Percentiles rank a stretch among this genome's conserved stretches.
Conservation (phyloP, 306 rosid genomes). For the Dryas drummondii region DNA sequence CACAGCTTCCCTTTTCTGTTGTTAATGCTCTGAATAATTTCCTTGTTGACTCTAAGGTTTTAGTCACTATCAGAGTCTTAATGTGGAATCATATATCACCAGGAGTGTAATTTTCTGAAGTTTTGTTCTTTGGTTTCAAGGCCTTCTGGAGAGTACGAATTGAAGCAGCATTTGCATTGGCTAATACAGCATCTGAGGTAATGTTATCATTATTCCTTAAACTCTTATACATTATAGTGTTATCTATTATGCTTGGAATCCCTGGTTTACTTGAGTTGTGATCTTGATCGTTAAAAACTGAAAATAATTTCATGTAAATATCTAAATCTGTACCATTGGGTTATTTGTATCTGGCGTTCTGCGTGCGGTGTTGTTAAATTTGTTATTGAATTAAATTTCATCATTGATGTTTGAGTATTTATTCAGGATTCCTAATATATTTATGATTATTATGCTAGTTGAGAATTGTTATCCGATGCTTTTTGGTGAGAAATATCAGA, state of each 20-base stretch:
- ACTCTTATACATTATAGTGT: conserved; percentile 10
- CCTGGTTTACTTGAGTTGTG: background rate
- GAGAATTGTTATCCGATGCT: background rate
- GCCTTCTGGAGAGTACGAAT: conserved; percentile 93
- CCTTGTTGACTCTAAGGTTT: conserved; percentile 86
- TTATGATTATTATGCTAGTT: background rate
- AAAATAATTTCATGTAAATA: background rate
- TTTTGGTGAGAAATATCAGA: background rate
- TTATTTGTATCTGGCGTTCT: background rate
- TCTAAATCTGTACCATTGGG: background rate
- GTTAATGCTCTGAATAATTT: conserved; percentile 85
- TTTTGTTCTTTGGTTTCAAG: conserved; percentile 43
- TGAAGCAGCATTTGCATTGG: conserved; percentile 97
- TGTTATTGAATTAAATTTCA: background rate
- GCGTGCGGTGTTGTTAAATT: background rate
- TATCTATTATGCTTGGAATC: background rate
- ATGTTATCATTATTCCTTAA: conserved; percentile 21
- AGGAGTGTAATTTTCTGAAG: conserved; percentile 24
- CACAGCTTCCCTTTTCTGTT: conserved; percentile 79
- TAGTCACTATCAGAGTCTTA: conserved; percentile 16
- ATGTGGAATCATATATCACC: conserved; percentile 7
- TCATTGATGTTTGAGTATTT: background rate
- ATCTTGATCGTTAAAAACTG: background rate
- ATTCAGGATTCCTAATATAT: background rate
- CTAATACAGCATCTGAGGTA: conserved; percentile 93